Conservation (phyloP, 139 green algal species). For the Chlamydomonas urium region DNA sequence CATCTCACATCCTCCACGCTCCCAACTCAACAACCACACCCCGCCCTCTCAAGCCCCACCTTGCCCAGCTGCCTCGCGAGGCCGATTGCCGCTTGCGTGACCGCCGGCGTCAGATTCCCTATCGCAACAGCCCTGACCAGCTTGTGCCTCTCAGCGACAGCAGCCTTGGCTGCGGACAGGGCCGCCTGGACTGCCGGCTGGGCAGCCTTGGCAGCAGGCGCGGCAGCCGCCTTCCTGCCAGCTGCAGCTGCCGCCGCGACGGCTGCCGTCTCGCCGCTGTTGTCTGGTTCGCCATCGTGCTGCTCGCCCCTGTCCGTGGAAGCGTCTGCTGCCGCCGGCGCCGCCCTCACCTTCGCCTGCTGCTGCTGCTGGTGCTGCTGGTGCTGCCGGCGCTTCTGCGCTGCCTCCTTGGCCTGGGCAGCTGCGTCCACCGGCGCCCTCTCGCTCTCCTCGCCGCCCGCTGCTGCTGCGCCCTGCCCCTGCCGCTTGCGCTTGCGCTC, state of each 20-base stretch:
- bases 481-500: constrained; percentile 53
- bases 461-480: background rate
- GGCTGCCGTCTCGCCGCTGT: background rate
- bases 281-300: too few species aligned
- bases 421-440: background rate
- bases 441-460: background rate
- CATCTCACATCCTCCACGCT: too few species aligned
- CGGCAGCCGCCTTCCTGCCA: background rate
- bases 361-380: constrained; percentile 12
- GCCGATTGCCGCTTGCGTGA: constrained; percentile 24
- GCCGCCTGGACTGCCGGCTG: background rate
- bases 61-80: too few species aligned
- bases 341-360: background rate
- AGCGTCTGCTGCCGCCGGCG: background rate
- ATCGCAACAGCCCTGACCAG: constrained; percentile 72
- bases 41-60: too few species aligned
- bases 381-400: background rate
- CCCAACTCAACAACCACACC: too few species aligned
- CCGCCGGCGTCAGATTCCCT: constrained; percentile 48
- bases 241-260: constrained; percentile 1
- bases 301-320: background rate
- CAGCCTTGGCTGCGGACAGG: background rate
- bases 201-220: background rate
- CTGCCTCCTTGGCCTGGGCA: background rate
- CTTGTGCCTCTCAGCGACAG: constrained; percentile 53